A percentile compares a stretch with the other conserved stretches of the same genome.
phyloP scores from a whole-genome alignment of 768 basidiomycete species.

The Lactifluus hygrophoroides region DNA sequence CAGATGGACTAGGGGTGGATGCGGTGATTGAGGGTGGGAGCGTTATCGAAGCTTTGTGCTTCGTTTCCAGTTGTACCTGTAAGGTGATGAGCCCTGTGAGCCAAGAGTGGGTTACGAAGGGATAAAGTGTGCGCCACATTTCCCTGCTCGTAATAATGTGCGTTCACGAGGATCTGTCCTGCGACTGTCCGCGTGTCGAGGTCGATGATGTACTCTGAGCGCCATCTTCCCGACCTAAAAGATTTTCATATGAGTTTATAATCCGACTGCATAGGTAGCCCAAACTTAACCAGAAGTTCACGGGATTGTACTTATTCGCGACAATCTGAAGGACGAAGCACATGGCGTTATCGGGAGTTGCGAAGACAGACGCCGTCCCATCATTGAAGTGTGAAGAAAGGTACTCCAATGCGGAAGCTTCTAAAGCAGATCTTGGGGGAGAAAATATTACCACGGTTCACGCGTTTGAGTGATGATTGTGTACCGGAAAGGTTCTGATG shows the following conservation, averaged over 20 bases:
- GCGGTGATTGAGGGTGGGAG: constrained; percentile 52
- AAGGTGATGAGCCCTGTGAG: background rate
- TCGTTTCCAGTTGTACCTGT: constrained; percentile 86
- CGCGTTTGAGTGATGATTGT: constrained; percentile 7
- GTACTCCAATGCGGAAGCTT: constrained; percentile 59
- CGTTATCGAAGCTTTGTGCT: constrained; percentile 54
- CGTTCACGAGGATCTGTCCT: constrained; percentile 73
- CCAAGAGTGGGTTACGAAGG: background rate
- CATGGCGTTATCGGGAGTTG: constrained; percentile 36
- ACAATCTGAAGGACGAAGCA: constrained; percentile 73
- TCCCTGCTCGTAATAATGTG: constrained; percentile 98
- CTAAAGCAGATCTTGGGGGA: constrained; percentile 52
- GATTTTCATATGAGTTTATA: background rate
- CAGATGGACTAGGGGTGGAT: constrained; percentile 40
- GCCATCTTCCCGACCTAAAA: constrained; percentile 88
- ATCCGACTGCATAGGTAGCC: background rate
- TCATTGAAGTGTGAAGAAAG: constrained; percentile 74
- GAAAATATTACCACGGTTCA: background rate
- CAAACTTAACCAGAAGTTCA: constrained; percentile 73
- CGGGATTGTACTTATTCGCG: constrained; percentile 92
- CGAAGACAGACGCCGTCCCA: constrained; percentile 68
- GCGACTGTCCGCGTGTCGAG: constrained; percentile 49
- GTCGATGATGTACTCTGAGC: constrained; percentile 77
- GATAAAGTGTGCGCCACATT: constrained; percentile 46
- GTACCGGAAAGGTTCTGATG: constrained; percentile 73